phyloP scores from a whole-genome alignment of 148 eudicot species.

The Rhododendron simsii region DNA sequence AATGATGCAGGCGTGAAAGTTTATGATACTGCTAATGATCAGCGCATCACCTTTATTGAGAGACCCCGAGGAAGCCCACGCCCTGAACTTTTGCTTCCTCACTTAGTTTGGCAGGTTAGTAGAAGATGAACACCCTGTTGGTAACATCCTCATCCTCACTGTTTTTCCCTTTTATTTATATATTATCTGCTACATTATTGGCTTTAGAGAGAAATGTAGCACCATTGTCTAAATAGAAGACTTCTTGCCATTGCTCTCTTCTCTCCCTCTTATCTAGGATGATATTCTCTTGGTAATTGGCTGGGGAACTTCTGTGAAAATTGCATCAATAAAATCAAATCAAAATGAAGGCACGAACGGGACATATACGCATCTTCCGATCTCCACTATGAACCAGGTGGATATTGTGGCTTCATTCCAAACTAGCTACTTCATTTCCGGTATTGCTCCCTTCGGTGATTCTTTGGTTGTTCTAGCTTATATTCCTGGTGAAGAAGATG shows the following conservation, averaged over 20 bases:
- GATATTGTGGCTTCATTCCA: slow-evolving; percentile 97
- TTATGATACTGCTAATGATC: slow-evolving; percentile 83
- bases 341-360: slow-evolving; percentile 55
- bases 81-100: slow-evolving; percentile 91
- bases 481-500: slow-evolving; percentile 81
- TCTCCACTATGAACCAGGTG: slow-evolving; percentile 60
- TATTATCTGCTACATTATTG: background rate
- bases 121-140: background rate
- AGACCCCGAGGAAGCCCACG: slow-evolving; percentile 94
- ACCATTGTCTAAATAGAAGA: background rate
- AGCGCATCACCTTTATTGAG: slow-evolving; percentile 84
- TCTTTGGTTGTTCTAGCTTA: slow-evolving; percentile 88
- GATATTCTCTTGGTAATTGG: slow-evolving; percentile 89
- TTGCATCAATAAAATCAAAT: slow-evolving; percentile 62
- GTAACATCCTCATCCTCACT: background rate
- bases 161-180: background rate
- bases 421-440: slow-evolving; percentile 87
- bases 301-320: slow-evolving; percentile 96
- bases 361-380: slow-evolving; percentile 41
- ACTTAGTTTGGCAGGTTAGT: slow-evolving; percentile 95
- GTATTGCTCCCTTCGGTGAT: slow-evolving; percentile 96
- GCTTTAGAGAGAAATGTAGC: background rate
- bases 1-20: slow-evolving; percentile 95
- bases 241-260: slow-evolving; percentile 21
- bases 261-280: slow-evolving; percentile 55